phyloP scores from a whole-genome alignment of 225 moss, liverwort and hornwort genomes.

The Pseudoscleropodium purum region DNA sequence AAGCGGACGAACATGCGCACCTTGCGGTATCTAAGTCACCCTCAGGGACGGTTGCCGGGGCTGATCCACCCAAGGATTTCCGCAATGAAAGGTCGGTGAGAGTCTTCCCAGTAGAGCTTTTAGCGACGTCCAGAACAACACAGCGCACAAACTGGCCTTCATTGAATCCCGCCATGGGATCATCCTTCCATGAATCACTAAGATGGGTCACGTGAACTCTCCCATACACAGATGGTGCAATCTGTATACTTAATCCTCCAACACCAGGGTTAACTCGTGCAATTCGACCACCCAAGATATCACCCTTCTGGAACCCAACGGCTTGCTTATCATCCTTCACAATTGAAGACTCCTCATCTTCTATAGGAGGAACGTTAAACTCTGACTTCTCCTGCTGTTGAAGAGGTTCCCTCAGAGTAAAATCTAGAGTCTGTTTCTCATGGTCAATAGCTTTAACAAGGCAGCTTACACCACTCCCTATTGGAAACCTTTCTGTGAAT shows the following conservation, averaged over 20 bases:
- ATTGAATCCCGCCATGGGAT: constrained; percentile 48
- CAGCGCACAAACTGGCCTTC: constrained; percentile 87
- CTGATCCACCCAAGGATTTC: constrained; percentile 53
- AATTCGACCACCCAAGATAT: constrained; percentile 66
- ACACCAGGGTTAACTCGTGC: constrained; percentile 53
- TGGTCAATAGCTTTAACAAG: constrained; percentile 42
- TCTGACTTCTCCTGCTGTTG: background rate
- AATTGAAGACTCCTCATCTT: background rate
- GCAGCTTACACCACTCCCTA: constrained; percentile 63
- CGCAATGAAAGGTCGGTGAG: constrained; percentile 64
- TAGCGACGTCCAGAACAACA: constrained; percentile 44
- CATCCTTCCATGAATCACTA: constrained; percentile 66
- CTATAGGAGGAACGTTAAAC: constrained; percentile 12
- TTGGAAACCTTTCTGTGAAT: constrained; percentile 45
- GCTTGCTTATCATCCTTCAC: background rate
- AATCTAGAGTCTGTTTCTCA: constrained; percentile 48
- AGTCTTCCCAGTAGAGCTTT: constrained; percentile 30
- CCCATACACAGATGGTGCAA: constrained; percentile 54
- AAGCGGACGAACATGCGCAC: constrained; percentile 2
- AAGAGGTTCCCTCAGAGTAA: constrained; percentile 28
- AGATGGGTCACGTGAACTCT: constrained; percentile 86
- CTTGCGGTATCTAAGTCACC: constrained; percentile 1
- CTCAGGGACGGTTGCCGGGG: background rate
- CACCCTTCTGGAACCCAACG: constrained; percentile 32
- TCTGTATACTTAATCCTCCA: constrained; percentile 69